These are phyloP conservation scores for Cenchrus purpureus DNA, from an alignment of 176 grass and related monocot species.

Conservation along the genomic window DNA sequence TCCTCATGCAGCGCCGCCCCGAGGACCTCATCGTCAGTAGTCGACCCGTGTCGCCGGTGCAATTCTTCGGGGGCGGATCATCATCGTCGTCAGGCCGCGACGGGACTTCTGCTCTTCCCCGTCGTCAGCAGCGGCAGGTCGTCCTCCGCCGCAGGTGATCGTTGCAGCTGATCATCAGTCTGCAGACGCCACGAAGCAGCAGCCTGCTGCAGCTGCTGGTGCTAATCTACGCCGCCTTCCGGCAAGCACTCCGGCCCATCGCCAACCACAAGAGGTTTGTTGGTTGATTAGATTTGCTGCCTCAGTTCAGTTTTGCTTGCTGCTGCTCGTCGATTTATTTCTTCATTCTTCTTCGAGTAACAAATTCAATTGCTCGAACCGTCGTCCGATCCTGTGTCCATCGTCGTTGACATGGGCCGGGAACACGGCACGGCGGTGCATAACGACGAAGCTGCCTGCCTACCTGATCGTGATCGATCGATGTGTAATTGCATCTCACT, in stretches of 20 bases:
- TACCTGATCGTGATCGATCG: too few species aligned
- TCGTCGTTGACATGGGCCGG: neutral
- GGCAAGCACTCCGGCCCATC: neutral
- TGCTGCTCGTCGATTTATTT: neutral
- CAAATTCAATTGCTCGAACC: too few species aligned
- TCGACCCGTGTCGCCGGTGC: neutral
- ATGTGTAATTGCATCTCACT: slow-evolving; percentile 10
- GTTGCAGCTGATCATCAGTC: neutral
- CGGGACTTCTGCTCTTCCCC: too few species aligned
- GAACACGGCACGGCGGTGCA: neutral
- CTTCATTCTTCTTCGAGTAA: neutral
- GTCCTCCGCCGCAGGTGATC: neutral
- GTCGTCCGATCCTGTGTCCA: neutral
- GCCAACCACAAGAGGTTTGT: slow-evolving; percentile 7
- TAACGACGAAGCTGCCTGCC: neutral
- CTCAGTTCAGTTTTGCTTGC: too few species aligned
- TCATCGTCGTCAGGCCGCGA: neutral
- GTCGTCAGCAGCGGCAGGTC: neutral
- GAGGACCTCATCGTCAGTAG: neutral
- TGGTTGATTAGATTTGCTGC: neutral
- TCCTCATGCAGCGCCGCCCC: slow-evolving; percentile 34
- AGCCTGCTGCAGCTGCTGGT: neutral
- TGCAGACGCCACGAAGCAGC: neutral
- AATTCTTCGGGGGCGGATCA: neutral
- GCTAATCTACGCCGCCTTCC: neutral